Evolutionary conservation across 345 rosid species (phyloP), one percentile per base, ranked within the genome.

Genomic region (Eucalyptus erythrocorys): DNA sequence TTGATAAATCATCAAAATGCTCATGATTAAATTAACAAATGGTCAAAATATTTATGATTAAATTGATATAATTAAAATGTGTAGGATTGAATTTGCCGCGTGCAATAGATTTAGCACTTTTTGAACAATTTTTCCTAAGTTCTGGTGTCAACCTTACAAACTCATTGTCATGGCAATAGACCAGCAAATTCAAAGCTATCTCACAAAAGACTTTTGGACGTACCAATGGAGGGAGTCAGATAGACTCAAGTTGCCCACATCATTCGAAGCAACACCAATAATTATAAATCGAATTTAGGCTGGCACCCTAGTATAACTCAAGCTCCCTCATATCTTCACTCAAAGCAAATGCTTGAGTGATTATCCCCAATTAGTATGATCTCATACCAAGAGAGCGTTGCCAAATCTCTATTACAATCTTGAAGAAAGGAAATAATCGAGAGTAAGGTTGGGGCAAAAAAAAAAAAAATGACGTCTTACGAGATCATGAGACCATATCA

Each of bases 71-170:
- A 55, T 55, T 24, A 55, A 22, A 55, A 55, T 0, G 13, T 55
- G 4, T 24, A 24, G 0, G 13, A 55, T 24, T 55, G 13, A 55
- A 55, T 55, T 55, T 55, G 0, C 3, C 0, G 1, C 0, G 3
- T 24, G 6, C 30, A 55, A 55, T 55, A 24, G 12, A 24, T 24
- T 55, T 55, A 55, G 27, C 13, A 55, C 6, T 55, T 55, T 10
- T 55, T 55, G 27, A 3, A 10, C 3, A 22, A 55, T 22, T 4
- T 55, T 55, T 22, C 30, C 1, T 10, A 3, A 24, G 30, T 55
- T 59, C 17, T 68, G 43, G 43, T 16, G 80, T 68, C 42, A 34
- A 40, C 80, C 19, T 66, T 16, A 16, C 79, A 66, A 15, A 16
- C 79, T 66, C 79, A 32, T 66, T 37, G 79, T 32, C 79, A 32